A percentile compares a stretch with the other conserved stretches of the same genome.
These are phyloP conservation scores for Sarocladium oryzae DNA, from an alignment of 2,329 filamentous ascomycete genomes.

Conservation along the genomic window DNA sequence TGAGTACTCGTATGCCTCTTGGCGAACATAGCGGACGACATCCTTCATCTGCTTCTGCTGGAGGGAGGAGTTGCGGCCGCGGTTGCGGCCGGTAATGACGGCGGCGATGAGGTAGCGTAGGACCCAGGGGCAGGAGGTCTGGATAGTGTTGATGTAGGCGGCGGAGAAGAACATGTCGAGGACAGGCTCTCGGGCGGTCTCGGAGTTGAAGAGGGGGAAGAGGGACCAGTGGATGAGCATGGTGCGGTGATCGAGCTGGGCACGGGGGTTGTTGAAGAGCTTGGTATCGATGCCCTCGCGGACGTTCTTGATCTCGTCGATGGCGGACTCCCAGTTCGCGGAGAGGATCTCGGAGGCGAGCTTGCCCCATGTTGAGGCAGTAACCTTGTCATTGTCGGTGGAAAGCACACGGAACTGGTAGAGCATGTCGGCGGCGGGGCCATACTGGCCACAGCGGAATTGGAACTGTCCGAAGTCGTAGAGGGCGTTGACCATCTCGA, in stretches of 20 bases:
- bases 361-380: constrained; percentile 95
- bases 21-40: constrained; percentile 86
- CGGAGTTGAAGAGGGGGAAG: constrained; percentile 98
- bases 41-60: constrained; percentile 99
- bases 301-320: constrained; percentile 86
- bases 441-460: constrained; percentile 95
- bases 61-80: constrained; percentile 70
- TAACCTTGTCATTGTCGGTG: constrained; percentile 96
- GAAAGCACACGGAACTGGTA: constrained; percentile 98
- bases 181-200: constrained; percentile 80
- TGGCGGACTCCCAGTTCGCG: constrained; percentile 88
- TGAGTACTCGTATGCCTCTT: constrained; percentile 95
- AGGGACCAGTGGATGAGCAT: constrained; percentile 98
- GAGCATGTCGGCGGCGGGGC: constrained; percentile 80
- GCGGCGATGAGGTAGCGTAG: constrained; percentile 89
- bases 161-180: constrained; percentile 97
- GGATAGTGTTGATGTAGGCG: constrained; percentile 98
- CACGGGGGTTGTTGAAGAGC: constrained; percentile 92
- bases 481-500: constrained; percentile 91
- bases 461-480: constrained; percentile 96
- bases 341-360: constrained; percentile 92
- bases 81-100: constrained; percentile 86
- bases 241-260: constrained; percentile 91
- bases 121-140: constrained; percentile 95
- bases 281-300: constrained; percentile 89